These are phyloP conservation scores for Rhizophagus prolifer DNA, from an alignment of 192 early-diverging fungal species.

Conservation along the genomic window DNA sequence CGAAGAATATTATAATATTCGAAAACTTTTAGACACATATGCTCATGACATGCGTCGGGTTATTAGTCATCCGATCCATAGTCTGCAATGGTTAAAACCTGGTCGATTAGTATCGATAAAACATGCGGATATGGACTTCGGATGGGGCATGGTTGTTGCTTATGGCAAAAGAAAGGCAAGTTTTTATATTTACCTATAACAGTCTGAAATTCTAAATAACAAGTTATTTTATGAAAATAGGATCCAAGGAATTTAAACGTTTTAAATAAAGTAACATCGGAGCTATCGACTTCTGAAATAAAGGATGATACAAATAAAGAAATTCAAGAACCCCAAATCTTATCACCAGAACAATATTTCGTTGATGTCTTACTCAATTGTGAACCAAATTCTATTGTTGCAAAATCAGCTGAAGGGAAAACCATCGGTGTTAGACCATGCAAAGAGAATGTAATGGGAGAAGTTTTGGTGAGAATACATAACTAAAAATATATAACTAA, in stretches of 20 bases:
- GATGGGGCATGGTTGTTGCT: slow-evolving; percentile 87
- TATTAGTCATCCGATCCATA: slow-evolving; percentile 77
- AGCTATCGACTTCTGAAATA: neutral
- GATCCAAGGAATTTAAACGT: neutral
- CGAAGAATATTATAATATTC: slow-evolving; percentile 75
- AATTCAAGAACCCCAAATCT: neutral
- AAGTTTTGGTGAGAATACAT: slow-evolving; percentile 34
- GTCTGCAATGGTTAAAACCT: slow-evolving; percentile 80
- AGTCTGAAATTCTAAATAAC: neutral
- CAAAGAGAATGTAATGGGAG: slow-evolving; percentile 51
- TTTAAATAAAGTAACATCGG: neutral
- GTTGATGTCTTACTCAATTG: slow-evolving; percentile 88
- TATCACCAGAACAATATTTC: slow-evolving; percentile 52
- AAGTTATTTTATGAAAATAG: no score
- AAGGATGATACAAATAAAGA: slow-evolving; percentile 2
- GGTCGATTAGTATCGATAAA: slow-evolving; percentile 76
- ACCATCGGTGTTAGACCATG: slow-evolving; percentile 56
- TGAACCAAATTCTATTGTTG: slow-evolving; percentile 54
- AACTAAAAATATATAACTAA: neutral
- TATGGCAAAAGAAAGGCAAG: slow-evolving; percentile 54
- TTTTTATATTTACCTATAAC: neutral
- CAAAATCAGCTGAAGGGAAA: slow-evolving; percentile 46
- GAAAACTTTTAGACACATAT: slow-evolving; percentile 67
- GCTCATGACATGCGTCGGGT: slow-evolving; percentile 70
- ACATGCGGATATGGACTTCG: slow-evolving; percentile 74